A percentile compares a stretch with the other conserved stretches of the same genome.
Evolutionary conservation across 306 rosid genomes (phyloP).

Genomic region (Vigna unguiculata): DNA sequence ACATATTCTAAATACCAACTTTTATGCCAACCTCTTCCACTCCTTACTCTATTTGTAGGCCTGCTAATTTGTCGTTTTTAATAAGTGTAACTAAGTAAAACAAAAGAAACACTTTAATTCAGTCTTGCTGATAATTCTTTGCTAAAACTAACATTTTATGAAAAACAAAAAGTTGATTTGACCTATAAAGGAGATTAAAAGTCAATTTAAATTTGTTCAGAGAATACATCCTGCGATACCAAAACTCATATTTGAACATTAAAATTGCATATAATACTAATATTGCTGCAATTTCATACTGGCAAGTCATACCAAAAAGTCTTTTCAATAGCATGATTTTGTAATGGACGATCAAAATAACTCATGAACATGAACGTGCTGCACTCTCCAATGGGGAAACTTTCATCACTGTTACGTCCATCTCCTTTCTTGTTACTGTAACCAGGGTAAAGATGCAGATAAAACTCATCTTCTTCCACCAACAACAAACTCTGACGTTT

Average conservation of each 20-base stretch:
- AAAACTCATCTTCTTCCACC: slow-evolving; percentile 11
- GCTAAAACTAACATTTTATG: too few species aligned
- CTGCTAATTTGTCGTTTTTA: too few species aligned
- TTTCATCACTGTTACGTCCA: neutral
- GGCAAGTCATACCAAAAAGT: neutral
- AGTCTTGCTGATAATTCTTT: too few species aligned
- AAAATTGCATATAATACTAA: neutral
- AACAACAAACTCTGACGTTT: neutral
- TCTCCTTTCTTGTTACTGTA: slow-evolving; percentile 46
- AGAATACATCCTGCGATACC: too few species aligned
- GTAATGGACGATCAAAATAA: neutral
- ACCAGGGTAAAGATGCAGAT: neutral
- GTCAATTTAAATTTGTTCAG: too few species aligned
- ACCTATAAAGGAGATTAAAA: too few species aligned
- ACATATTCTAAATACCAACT: too few species aligned
- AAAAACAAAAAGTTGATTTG: too few species aligned
- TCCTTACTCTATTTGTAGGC: too few species aligned
- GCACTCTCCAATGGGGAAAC: slow-evolving; percentile 44
- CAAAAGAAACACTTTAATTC: too few species aligned
- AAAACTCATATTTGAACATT: neutral
- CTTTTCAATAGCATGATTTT: neutral
- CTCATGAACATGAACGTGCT: neutral
- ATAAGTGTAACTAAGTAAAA: too few species aligned
- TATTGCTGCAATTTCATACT: neutral
- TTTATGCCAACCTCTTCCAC: too few species aligned